Conservation (phyloP, 176 grass and related monocot genomes). For the Carex pumila region DNA sequence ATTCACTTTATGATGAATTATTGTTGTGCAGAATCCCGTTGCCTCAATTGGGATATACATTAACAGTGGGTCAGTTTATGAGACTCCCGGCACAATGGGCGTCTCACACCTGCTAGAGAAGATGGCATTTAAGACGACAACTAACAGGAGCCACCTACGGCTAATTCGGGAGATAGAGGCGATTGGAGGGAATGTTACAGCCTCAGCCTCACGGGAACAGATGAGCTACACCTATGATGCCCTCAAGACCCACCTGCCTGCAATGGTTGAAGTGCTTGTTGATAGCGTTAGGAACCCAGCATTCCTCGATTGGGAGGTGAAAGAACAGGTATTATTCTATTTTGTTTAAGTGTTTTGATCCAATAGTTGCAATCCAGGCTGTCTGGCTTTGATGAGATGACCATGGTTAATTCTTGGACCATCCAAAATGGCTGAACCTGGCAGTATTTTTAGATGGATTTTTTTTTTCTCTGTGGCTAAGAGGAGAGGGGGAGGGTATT, state of each 20-base stretch:
- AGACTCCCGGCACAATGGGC: conserved; percentile 48
- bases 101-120: conserved; percentile 65
- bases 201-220: conserved; percentile 65
- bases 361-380: not conserved
- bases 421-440: not conserved
- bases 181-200: conserved; percentile 63
- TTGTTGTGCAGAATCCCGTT: conserved; percentile 41
- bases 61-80: conserved; percentile 75
- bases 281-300: conserved; percentile 74
- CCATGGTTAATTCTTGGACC: not conserved
- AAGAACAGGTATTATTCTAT: conserved; percentile 57
- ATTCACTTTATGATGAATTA: conserved; percentile 12
- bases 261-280: conserved; percentile 96
- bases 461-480: not conserved
- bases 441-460: not conserved
- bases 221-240: conserved; percentile 78
- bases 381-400: not conserved
- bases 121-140: conserved; percentile 74
- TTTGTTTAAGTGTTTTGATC: not conserved
- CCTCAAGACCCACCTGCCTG: conserved; percentile 77
- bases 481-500: not conserved
- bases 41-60: conserved; percentile 82
- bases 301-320: conserved; percentile 95
- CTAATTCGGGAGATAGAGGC: conserved; percentile 84
- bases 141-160: conserved; percentile 74